Evolutionary conservation across 164 flowering plant genomes (phyloP), one percentile per base, ranked within the genome.

Genomic region (Vitis riparia): DNA sequence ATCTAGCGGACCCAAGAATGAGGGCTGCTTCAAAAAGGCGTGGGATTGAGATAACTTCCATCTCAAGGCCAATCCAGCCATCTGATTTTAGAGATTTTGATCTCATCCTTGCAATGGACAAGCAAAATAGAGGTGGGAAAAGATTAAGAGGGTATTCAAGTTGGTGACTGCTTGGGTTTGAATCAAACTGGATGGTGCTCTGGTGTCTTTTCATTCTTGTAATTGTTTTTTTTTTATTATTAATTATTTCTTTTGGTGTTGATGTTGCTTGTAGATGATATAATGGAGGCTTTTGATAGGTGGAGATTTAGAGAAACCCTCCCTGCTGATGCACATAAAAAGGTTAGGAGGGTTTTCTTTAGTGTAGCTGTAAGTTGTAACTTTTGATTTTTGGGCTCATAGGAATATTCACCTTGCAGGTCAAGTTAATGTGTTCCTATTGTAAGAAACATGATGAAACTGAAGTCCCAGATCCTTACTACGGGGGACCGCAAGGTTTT

Each of bases 381-480:
- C n/a, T 2, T 23, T 62, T 27, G 17, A 51, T 29, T 14, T 13
- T 72, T 71, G 10, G 9, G 48, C 13, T 52, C 64, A 58, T 32
- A 59, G 29, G 12, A 1, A 50, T 70, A 1, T 30, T 48, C 44
- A 19, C 74, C 16, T 4, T 86, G 78, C 91, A 93, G 99, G 94
- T 96, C 55, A 88, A 72, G 66, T 72, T 96, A 59, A 96, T 96
- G 99, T 93, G 97, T 76, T 96, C 97, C 11, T 96, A 87, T 71
- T 96, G 99, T 75, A 93, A 91, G 83, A 85, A 78, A 68, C 93
- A 96, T 62, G 80, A 81, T 69, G 99, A 91, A 77, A 89, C 85
- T 60, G 95, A 96, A 82, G 99, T 96, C 8, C 99, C 98, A 0
- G 99, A 96, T 78, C 99, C 99, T 52, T 93, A 96, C 68, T 91